Evolutionary conservation across 371 early-diverging fungal genomes (phyloP).

Genomic region (Syncephalis plumigaleata): DNA sequence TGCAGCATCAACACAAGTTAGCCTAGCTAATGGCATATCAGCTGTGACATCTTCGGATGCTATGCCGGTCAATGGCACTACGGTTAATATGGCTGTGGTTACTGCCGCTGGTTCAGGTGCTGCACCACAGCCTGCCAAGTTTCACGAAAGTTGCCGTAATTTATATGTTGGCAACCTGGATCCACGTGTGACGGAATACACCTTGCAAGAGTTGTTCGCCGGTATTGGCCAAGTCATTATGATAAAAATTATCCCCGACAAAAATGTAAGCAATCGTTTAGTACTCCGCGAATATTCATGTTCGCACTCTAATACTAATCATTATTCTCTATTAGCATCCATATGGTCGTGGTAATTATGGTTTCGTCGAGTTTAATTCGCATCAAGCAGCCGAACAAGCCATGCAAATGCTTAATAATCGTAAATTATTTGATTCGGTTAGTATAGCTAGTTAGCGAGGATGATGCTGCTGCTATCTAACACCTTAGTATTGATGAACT

Average conservation of each 20-base stretch:
- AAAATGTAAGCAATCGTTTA: constrained; percentile 34
- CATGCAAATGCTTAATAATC: constrained; percentile 56
- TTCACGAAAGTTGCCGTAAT: constrained; percentile 27
- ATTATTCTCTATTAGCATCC: constrained; percentile 10
- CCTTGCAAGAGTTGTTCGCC: constrained; percentile 61
- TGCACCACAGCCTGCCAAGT: no score
- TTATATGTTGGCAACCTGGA: constrained; percentile 83
- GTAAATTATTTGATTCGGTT: constrained; percentile 39
- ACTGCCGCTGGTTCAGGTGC: no score
- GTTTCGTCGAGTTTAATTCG: constrained; percentile 76
- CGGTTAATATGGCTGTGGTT: no score
- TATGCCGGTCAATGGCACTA: no score
- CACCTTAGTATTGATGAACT: not conserved
- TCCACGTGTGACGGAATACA: constrained; percentile 56
- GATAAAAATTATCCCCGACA: constrained; percentile 67
- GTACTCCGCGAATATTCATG: not conserved
- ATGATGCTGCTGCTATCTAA: no score
- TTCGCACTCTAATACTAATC: no score
- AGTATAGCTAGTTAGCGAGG: no score
- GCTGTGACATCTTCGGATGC: no score
- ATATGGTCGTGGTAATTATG: constrained; percentile 56
- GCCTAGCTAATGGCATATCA: no score
- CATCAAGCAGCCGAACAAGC: constrained; percentile 57
- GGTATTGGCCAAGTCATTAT: constrained; percentile 40
- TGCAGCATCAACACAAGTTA: no score